These are phyloP conservation scores for Echeveria elegans DNA, from an alignment of 164 flowering plant species.

Conservation along the genomic window DNA sequence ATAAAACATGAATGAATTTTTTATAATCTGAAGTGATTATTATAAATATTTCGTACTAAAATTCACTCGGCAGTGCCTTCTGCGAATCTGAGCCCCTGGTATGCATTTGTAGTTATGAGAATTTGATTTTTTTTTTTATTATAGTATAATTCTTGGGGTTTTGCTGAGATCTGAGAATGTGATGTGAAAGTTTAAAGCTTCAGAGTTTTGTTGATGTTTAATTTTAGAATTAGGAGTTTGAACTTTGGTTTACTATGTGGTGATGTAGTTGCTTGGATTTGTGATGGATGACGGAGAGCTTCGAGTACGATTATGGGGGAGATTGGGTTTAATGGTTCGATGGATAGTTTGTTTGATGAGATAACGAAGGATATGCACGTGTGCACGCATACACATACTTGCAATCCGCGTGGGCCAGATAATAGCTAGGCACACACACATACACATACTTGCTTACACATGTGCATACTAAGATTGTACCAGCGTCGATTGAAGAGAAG, in stretches of 20 bases:
- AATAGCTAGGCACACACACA: too few relatives aligned
- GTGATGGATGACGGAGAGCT: slow-evolving; percentile 83
- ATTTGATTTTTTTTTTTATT: neutral
- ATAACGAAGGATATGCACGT: slow-evolving; percentile 68
- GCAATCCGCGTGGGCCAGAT: slow-evolving; percentile 96
- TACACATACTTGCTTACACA: slow-evolving; percentile 93
- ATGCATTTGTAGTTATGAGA: neutral
- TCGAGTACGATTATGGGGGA: slow-evolving; percentile 38
- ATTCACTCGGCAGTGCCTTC: too few relatives aligned
- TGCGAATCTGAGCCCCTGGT: too few relatives aligned
- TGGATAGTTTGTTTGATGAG: slow-evolving; percentile 69
- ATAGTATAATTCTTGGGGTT: neutral
- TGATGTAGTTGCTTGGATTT: neutral
- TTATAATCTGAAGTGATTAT: too few relatives aligned
- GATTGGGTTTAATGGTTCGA: slow-evolving; percentile 42
- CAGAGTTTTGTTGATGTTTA: neutral
- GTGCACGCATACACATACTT: slow-evolving; percentile 89
- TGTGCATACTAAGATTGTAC: slow-evolving; percentile 77
- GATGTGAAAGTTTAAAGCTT: too few relatives aligned
- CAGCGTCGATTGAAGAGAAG: slow-evolving; percentile 51
- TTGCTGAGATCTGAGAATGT: neutral
- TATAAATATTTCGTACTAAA: too few relatives aligned
- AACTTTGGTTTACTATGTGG: neutral
- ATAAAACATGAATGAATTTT: too few relatives aligned
- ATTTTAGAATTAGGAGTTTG: neutral